Evolutionary conservation across 2,329 filamentous ascomycete genomes (phyloP), one percentile per base, ranked within the genome.

Genomic region (Tolypocladium inflatum): DNA sequence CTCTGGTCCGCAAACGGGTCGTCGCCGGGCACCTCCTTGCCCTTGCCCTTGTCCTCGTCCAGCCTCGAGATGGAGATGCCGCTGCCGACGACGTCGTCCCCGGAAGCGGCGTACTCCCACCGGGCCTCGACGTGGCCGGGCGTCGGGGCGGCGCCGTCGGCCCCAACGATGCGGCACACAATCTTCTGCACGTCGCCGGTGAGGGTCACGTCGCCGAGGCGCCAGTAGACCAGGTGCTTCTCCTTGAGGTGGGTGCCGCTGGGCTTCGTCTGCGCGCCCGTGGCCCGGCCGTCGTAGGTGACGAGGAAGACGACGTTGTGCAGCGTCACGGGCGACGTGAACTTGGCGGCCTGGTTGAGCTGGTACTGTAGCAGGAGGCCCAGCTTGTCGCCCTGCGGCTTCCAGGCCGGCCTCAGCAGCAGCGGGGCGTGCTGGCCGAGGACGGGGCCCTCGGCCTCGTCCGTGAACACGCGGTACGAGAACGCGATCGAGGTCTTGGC

Each of bases 381-480:
- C n/a, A 93, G 83, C 73, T 96, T 93, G 62, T 88, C 87, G 50
- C 89, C 83, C 66, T 94, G 87, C 2, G 90, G 79, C 69, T 93
- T 95, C 91, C 92, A 97, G 1, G 80, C 81, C 4, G 90, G 87
- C 23, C 82, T 84, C 52, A 96, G 76, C 19, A 88, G 75, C 15
- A 97, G 76, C 0, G 92, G 91, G 13, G 88, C 87, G 65, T 90
- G 86, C 4, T 75, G 68, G 7, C 73, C 74, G 6, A 81, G 72
- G 2, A 72, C 62, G 2, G 73, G 61, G 6, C 73, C 64, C n/a
- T 82, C 78, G 45, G 72, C 66, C 21, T 83, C 78, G 38, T 91
- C 86, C 37, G 89, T 74, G 64, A 94, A 90, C 13, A 97, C 79
- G 66, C 92, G 89, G 72, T 97, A 99, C 60, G 94, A 96, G 76